Base-by-base conservation (phyloP, 768 basidiomycete genomes). In the Leucocoprinus leucothites region DNA sequence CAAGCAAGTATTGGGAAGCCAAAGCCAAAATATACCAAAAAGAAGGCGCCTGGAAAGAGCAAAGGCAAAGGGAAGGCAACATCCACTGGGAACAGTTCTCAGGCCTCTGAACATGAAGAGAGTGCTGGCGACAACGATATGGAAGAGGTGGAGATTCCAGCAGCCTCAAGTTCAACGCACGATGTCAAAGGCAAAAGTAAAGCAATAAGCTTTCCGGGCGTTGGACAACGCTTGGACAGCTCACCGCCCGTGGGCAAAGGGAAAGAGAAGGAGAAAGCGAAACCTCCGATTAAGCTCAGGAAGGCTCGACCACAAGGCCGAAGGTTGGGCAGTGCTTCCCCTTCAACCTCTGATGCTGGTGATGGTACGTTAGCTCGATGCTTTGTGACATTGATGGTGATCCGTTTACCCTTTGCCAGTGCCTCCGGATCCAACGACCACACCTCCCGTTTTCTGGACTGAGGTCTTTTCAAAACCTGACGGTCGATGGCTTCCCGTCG, bases 381-480 rank as follows among this genome's bases (percentile, higher is more conserved):
- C 44, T 45, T 47, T 36, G 19, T 51, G 25, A 25, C 16, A 18
- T 42, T 51, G 43, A 21, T 25, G 22, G 38, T 47, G 16, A 58
- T 61, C 16, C 14, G 19, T 31, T 42, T 25, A 9, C n/a, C 43
- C 21, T 38, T 31, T 48, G 21, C 49, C 41, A 76, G 72, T 59
- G 25, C 64, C 71, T 5, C 71, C 77, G 46, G 81, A 89, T 69
- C 87, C 86, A 48, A 73, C 71, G 35, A 76, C 59, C 50, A 85
- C 84, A 9, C 86, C 93, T 2, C 95, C 96, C 1, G 87, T 94
- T 3, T 92, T 94, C 69, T 99, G 97, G 97, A 91, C 90, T 0
- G 97, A 99, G 69, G 91, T 97, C 0, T 99, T 94, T 71, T 95
- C 93, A 7, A 85, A 91, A 19, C 85, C 94, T 6, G 94, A 97